A percentile compares a stretch with the other conserved stretches of the same genome.
phyloP scores from a whole-genome alignment of 371 early-diverging fungal genomes.

The Rhizopus delemar region DNA sequence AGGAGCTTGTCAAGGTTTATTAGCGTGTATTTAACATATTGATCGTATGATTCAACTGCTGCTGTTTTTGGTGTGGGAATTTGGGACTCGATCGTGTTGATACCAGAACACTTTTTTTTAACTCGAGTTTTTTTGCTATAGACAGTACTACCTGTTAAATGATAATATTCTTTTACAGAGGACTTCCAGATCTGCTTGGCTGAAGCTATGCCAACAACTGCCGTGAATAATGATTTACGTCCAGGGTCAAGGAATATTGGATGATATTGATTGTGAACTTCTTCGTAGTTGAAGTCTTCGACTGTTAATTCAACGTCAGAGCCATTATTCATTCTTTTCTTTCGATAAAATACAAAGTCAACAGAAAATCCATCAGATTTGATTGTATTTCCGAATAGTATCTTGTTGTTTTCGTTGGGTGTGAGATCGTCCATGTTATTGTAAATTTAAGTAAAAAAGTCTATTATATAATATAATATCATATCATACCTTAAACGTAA shows the following conservation, averaged over 20 bases:
- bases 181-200: background rate
- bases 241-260: background rate
- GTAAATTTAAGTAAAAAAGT: no score
- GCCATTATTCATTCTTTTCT: no score
- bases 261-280: no score
- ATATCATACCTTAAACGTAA: no score
- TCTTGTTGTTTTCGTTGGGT: no score
- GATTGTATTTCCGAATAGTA: no score
- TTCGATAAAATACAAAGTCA: no score
- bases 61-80: constrained; percentile 5
- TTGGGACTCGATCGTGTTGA: background rate
- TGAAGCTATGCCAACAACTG: background rate
- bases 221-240: background rate
- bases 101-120: background rate
- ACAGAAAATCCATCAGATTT: no score
- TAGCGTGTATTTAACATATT: background rate
- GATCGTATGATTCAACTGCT: background rate
- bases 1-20: background rate
- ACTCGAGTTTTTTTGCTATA: background rate
- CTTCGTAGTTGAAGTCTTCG: no score
- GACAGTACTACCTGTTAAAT: background rate
- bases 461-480: no score
- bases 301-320: no score
- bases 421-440: no score
- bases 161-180: background rate